Evolutionary conservation across 345 rosid genomes (phyloP), one percentile per base, ranked within the genome.

Genomic region (Pistacia vera): DNA sequence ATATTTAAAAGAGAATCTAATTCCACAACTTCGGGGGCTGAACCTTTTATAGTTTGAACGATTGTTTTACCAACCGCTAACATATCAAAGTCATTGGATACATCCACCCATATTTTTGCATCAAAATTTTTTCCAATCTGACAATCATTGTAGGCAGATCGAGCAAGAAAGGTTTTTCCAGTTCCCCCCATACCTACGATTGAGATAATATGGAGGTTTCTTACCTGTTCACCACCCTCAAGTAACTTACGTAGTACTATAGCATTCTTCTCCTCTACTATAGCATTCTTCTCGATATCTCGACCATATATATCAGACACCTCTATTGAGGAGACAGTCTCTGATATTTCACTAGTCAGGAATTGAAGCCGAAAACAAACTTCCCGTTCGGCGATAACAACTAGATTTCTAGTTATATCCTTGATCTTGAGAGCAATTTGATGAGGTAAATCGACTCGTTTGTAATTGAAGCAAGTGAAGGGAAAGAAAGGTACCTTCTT

Each of bases 351-450:
- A n/a, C n/a, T n/a, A n/a, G n/a, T n/a, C n/a, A n/a, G n/a, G n/a
- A n/a, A n/a, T n/a, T n/a, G n/a, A n/a, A n/a, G n/a, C n/a, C n/a
- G n/a, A n/a, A n/a, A n/a, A n/a, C n/a, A n/a, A n/a, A n/a, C n/a
- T n/a, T n/a, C n/a, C n/a, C n/a, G n/a, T n/a, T n/a, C n/a, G n/a
- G n/a, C n/a, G n/a, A n/a, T n/a, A n/a, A n/a, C n/a, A n/a, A n/a
- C n/a, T 2, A 78, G 17, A 3, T 14, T 72, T 20, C 20, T 48
- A 72, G 25, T n/a, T 3, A 72, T 17, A 2, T 68, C 10, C 28
- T 52, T 51, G 0, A 74, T 69, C 57, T 74, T 74, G 10, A 11
- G 2, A 38, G 66, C 65, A 69, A 79, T 74, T 2, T 17, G 70
- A 8, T 1, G 64, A 0, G 46, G 25, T 25, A 36, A n/a, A 59